A percentile compares a stretch with the other conserved stretches of the same genome.
Evolutionary conservation across 139 green algal genomes (phyloP).

Genomic region (Eudorina sp.): DNA sequence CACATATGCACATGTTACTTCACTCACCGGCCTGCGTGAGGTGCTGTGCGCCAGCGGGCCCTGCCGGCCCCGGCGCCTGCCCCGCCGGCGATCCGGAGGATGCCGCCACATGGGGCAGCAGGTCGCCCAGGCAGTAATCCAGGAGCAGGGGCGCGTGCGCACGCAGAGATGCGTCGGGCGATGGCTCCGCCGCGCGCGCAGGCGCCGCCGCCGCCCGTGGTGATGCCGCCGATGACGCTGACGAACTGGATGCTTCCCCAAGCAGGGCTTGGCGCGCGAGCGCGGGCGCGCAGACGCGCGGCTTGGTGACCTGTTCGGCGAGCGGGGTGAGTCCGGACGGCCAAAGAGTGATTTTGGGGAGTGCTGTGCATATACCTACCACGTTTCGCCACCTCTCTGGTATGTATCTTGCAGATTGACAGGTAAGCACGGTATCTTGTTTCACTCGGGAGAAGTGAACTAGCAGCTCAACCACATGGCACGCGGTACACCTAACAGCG

Average conservation of each 20-base stretch:
- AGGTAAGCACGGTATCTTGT: too few relatives aligned
- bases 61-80: neutral
- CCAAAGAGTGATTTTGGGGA: too few relatives aligned
- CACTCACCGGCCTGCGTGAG: neutral
- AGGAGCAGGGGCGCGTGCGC: conserved; percentile 58
- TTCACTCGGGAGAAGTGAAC: too few relatives aligned
- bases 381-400: too few relatives aligned
- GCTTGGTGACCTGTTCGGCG: conserved; percentile 23
- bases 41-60: neutral
- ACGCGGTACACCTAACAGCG: too few relatives aligned
- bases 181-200: neutral
- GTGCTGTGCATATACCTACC: too few relatives aligned
- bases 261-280: conserved; percentile 41
- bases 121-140: conserved; percentile 72
- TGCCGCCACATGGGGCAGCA: conserved; percentile 4
- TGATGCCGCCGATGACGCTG: neutral
- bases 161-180: neutral
- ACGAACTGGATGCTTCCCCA: too few relatives aligned
- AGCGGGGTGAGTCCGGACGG: too few relatives aligned
- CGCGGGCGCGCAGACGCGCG: conserved; percentile 31
- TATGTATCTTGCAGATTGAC: too few relatives aligned
- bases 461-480: too few relatives aligned
- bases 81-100: neutral
- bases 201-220: neutral
- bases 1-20: too few relatives aligned